Conservation (phyloP, 2,329 filamentous ascomycete species). For the Apiospora arundinis region DNA sequence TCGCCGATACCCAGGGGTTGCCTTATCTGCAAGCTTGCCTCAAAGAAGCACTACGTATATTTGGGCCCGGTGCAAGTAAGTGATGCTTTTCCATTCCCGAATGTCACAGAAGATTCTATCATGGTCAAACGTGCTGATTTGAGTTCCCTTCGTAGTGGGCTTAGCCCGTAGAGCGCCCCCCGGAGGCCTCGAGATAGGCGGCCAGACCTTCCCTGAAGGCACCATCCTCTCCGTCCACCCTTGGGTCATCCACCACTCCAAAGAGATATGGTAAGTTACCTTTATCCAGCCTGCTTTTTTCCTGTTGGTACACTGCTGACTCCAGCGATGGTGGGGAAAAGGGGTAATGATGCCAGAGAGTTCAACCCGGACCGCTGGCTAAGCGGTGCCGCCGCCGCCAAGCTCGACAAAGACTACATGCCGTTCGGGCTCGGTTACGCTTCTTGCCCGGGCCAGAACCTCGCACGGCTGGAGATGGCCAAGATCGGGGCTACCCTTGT, state of each 20-base stretch:
- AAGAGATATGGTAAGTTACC: constrained; percentile 23
- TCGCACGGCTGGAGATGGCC: constrained; percentile 29
- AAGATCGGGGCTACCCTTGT: constrained; percentile 30
- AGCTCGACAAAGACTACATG: constrained; percentile 25
- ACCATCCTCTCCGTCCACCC: constrained; percentile 25
- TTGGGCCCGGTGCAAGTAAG: constrained; percentile 8
- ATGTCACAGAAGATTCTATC: background rate
- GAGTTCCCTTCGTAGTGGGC: constrained; percentile 28
- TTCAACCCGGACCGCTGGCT: constrained; percentile 29
- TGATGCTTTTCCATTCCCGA: background rate
- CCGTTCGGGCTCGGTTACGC: constrained; percentile 27
- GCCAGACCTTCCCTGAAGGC: constrained; percentile 24
- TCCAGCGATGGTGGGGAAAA: background rate
- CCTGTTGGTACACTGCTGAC: background rate
- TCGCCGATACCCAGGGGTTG: constrained; percentile 29
- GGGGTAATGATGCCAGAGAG: constrained; percentile 23
- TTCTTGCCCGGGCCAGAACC: constrained; percentile 29
- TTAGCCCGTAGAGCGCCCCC: constrained; percentile 27
- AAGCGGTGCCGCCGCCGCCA: background rate
- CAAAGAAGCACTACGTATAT: constrained; percentile 34
- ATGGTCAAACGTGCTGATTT: constrained; percentile 20
- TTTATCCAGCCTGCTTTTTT: no score
- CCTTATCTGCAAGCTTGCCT: constrained; percentile 36
- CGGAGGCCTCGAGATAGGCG: constrained; percentile 25
- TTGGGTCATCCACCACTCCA: constrained; percentile 25